phyloP scores from a whole-genome alignment of 164 flowering plant species.

The Magnolia kwangsiensis region DNA sequence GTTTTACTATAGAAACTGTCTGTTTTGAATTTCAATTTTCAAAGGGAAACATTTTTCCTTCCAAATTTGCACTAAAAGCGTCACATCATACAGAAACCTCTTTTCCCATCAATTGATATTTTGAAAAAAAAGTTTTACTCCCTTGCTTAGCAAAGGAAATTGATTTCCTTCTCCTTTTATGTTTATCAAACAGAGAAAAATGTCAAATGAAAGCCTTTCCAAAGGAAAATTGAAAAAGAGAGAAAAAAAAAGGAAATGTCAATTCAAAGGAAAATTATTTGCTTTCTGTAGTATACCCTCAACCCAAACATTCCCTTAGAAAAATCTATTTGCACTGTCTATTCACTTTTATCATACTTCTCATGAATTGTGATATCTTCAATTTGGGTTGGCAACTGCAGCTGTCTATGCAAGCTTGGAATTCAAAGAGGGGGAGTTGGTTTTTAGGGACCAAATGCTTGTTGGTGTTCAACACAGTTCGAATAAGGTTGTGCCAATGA shows the following conservation, averaged over 20 bases:
- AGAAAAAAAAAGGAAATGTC: neutral
- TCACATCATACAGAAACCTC: too few relatives aligned
- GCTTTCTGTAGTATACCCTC: neutral
- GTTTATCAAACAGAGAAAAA: neutral
- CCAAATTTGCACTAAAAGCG: too few relatives aligned
- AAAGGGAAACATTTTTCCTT: too few relatives aligned
- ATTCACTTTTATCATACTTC: neutral
- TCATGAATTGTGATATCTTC: neutral
- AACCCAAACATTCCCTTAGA: neutral
- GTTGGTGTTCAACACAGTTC: constrained; percentile 82
- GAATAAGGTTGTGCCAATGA: constrained; percentile 55
- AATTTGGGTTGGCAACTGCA: constrained; percentile 20
- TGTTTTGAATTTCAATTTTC: too few relatives aligned
- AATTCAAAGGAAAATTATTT: neutral
- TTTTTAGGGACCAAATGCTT: constrained; percentile 86
- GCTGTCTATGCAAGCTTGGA: constrained; percentile 66
- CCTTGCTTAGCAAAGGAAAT: neutral
- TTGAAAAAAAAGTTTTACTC: neutral
- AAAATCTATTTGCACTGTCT: neutral
- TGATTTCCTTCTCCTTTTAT: neutral
- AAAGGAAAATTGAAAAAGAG: neutral
- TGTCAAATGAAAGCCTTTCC: neutral
- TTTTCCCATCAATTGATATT: neutral
- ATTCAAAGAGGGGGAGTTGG: constrained; percentile 68
- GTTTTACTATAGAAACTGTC: too few relatives aligned